A percentile compares a stretch with the other conserved stretches of the same genome.
Conservation (phyloP, 2,329 filamentous ascomycete species). For the Knoxdaviesia proteae region DNA sequence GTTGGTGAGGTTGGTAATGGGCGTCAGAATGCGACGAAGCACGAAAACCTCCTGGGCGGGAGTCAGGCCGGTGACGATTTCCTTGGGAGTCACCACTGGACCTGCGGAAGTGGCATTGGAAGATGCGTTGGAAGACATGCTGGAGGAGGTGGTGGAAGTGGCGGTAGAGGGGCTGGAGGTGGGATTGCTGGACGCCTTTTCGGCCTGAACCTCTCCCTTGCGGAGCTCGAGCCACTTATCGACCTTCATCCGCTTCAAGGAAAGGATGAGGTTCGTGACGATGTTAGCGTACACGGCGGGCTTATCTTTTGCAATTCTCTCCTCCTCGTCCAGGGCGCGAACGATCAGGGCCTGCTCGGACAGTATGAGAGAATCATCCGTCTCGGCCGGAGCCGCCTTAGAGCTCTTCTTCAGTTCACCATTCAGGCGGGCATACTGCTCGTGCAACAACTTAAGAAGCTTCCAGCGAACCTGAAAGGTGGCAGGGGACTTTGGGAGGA, state of each 20-base stretch:
- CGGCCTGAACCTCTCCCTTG: slow-evolving; percentile 25
- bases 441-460: slow-evolving; percentile 42
- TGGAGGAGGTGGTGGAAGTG: too few relatives aligned
- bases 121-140: slow-evolving; percentile 3
- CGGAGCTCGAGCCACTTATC: slow-evolving; percentile 35
- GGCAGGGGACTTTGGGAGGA: slow-evolving; percentile 36
- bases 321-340: slow-evolving; percentile 56
- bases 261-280: slow-evolving; percentile 61
- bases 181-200: background rate
- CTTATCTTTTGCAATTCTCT: slow-evolving; percentile 47
- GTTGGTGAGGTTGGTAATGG: slow-evolving; percentile 38
- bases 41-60: slow-evolving; percentile 46
- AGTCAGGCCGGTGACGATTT: slow-evolving; percentile 50
- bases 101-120: slow-evolving; percentile 12
- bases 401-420: slow-evolving; percentile 29
- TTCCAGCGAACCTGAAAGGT: slow-evolving; percentile 32
- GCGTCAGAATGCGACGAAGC: slow-evolving; percentile 39
- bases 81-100: slow-evolving; percentile 15
- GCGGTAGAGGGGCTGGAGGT: background rate
- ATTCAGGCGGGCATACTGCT: slow-evolving; percentile 47
- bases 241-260: slow-evolving; percentile 53
- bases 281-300: slow-evolving; percentile 59
- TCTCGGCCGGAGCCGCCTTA: slow-evolving; percentile 20
- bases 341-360: slow-evolving; percentile 47
- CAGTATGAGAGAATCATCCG: slow-evolving; percentile 31